These are phyloP conservation scores for Phytophthora cryptogea DNA, from an alignment of 352 stramenopile genomes.

Conservation along the genomic window DNA sequence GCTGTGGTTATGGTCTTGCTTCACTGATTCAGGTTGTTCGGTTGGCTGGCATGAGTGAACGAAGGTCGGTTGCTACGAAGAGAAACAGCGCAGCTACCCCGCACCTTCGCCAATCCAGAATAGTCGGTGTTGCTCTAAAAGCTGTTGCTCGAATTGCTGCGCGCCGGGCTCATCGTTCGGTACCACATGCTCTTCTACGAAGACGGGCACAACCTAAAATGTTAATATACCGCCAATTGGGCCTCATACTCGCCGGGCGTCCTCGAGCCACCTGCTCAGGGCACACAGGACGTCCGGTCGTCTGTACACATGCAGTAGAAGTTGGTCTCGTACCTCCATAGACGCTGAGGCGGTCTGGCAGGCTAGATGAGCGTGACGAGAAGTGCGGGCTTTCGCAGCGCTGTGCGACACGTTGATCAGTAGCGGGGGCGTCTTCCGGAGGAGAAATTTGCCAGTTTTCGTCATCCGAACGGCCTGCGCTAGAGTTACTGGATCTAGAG, in stretches of 20 bases:
- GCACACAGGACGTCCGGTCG: conserved; percentile 15
- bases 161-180: conserved; percentile 33
- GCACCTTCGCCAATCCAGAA: conserved; percentile 81
- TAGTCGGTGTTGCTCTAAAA: conserved; percentile 70
- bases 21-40: conserved; percentile 2
- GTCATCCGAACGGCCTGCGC: conserved; percentile 31
- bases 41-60: background rate
- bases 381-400: conserved; percentile 67
- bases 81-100: conserved; percentile 19
- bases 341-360: conserved; percentile 55
- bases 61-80: background rate
- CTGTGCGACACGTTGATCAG: conserved; percentile 23
- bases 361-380: conserved; percentile 63
- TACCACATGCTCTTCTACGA: conserved; percentile 38
- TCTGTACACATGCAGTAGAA: conserved; percentile 20
- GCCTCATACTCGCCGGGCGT: conserved; percentile 4
- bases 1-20: background rate
- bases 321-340: conserved; percentile 47
- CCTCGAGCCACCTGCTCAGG: conserved; percentile 20
- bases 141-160: conserved; percentile 45
- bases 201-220: conserved; percentile 24
- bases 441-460: conserved; percentile 33
- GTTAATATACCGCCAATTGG: conserved; percentile 27
- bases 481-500: conserved; percentile 38
- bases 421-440: conserved; percentile 18